A percentile compares a stretch with the other conserved stretches of the same genome.
Evolutionary conservation across 164 flowering plant species (phyloP).

Genomic region (Chimonanthus salicifolius): DNA sequence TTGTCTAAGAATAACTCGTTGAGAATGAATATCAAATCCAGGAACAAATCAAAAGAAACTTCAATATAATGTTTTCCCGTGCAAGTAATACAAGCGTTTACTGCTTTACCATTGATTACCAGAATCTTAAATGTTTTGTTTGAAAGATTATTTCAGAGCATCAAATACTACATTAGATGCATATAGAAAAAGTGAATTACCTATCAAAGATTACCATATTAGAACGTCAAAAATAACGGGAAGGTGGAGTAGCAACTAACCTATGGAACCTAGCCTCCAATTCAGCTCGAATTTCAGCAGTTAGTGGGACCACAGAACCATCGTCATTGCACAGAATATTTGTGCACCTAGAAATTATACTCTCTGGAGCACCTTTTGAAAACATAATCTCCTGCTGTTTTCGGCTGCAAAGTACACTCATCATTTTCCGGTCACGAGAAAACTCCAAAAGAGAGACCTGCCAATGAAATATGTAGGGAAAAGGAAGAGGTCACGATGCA

Average conservation of each 20-base stretch:
- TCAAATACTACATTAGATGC: not conserved
- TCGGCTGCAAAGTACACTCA: conserved; percentile 90
- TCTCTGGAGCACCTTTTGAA: conserved; percentile 99
- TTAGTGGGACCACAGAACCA: conserved; percentile 75
- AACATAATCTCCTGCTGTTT: conserved; percentile 69
- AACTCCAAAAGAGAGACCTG: conserved; percentile 86
- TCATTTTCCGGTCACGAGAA: conserved; percentile 97
- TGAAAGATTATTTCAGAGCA: not conserved
- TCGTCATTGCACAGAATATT: conserved; percentile 75
- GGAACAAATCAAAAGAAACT: no score
- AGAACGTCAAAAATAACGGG: not conserved
- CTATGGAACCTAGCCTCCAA: conserved; percentile 71
- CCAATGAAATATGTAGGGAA: conserved; percentile 4
- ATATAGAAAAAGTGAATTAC: not conserved
- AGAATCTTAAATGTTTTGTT: no score
- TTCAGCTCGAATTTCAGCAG: conserved; percentile 51
- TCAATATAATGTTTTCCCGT: no score
- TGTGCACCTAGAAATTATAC: conserved; percentile 79
- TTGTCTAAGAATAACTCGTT: no score
- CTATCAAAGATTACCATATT: not conserved
- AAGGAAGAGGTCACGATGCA: not conserved
- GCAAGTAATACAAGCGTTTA: no score
- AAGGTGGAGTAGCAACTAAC: conserved; percentile 25
- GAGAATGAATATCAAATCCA: no score
- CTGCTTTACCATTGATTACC: no score